Conservation (phyloP, 2,329 filamentous ascomycete species). For the Verticillium albo-atrum region DNA sequence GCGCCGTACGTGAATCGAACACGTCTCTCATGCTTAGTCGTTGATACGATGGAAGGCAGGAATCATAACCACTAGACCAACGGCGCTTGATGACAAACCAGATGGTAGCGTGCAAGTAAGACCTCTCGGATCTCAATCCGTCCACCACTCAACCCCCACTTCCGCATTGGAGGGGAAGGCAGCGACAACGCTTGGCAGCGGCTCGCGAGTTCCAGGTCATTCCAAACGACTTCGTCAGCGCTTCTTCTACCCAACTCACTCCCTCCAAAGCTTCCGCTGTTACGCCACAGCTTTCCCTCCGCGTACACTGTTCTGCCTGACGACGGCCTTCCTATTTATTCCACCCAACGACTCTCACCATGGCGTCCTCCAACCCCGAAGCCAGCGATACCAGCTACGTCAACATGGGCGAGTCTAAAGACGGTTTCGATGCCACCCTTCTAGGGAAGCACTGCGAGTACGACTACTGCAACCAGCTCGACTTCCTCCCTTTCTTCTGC, state of each 20-base stretch:
- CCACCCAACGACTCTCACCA: conserved; percentile 19
- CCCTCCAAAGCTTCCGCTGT: neutral
- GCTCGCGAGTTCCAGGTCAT: neutral
- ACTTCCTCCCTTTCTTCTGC: conserved; percentile 93
- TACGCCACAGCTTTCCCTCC: neutral
- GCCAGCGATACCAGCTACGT: conserved; percentile 52
- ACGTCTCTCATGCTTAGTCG: neutral
- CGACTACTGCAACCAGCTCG: conserved; percentile 87
- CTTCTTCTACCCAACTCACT: neutral
- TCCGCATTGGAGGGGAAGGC: neutral
- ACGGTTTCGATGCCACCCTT: conserved; percentile 69
- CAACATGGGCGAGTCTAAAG: conserved; percentile 55
- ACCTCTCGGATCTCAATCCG: too few species aligned
- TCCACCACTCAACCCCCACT: neutral
- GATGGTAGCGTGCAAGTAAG: too few species aligned
- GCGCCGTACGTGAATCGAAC: neutral
- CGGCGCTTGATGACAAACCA: neutral
- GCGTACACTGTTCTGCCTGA: neutral
- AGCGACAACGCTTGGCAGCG: neutral
- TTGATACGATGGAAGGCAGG: neutral
- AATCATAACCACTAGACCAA: neutral
- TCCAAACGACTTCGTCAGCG: neutral
- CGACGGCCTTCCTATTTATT: neutral
- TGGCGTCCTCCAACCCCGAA: conserved; percentile 47
- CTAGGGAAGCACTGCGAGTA: conserved; percentile 91